These are phyloP conservation scores for Pugionium cornutum DNA, from an alignment of 345 rosid genomes.

Conservation along the genomic window DNA sequence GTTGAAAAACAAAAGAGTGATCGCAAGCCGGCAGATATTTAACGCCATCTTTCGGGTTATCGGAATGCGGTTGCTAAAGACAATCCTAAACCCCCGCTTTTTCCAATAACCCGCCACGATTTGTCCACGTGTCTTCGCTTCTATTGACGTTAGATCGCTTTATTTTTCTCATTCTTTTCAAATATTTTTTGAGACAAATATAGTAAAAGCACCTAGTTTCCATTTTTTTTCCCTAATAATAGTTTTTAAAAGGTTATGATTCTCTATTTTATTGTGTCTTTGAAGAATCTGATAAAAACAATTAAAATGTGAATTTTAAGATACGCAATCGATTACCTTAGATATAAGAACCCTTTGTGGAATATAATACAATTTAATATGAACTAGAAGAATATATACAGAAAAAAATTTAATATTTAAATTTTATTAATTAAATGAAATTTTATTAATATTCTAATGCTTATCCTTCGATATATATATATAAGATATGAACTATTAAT, in stretches of 20 bases:
- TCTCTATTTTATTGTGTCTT: neutral
- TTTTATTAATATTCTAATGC: too few relatives aligned
- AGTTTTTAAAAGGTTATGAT: neutral
- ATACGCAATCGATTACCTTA: constrained; percentile 10
- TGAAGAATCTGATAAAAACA: neutral
- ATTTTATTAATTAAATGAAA: too few relatives aligned
- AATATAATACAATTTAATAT: neutral
- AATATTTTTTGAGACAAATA: neutral
- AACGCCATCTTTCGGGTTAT: constrained; percentile 32
- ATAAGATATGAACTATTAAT: too few relatives aligned
- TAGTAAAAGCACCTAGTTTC: neutral
- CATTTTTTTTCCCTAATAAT: neutral
- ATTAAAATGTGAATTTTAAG: neutral
- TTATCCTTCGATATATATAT: too few relatives aligned
- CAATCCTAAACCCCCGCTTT: constrained; percentile 33
- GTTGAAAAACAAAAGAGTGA: constrained; percentile 19
- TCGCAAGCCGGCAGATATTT: constrained; percentile 32
- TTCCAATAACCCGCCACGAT: constrained; percentile 11
- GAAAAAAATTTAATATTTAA: too few relatives aligned
- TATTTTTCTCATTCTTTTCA: neutral
- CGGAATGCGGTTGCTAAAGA: constrained; percentile 24
- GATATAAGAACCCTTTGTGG: neutral
- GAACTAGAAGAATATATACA: too few relatives aligned
- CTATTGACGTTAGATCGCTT: neutral
- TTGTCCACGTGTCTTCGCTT: constrained; percentile 31